A percentile compares a stretch with the other conserved stretches of the same genome.
Evolutionary conservation across 345 rosid genomes (phyloP).

Genomic region (Aegle marmelos): DNA sequence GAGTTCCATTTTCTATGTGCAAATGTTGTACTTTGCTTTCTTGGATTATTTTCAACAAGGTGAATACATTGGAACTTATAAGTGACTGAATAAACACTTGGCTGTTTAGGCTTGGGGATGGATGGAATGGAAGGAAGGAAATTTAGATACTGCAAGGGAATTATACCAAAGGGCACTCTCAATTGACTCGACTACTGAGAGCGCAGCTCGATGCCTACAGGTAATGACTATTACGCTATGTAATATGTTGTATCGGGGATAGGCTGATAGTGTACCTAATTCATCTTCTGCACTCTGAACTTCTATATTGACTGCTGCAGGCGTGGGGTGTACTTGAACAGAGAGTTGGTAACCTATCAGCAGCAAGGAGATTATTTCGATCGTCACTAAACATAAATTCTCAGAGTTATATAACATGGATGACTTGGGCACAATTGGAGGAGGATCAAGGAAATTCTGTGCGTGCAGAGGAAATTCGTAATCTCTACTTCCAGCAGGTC

Average conservation of each 20-base stretch:
- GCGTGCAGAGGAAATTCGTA: conserved; percentile 93
- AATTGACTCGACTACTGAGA: conserved; percentile 68
- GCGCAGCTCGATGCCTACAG: conserved; percentile 92
- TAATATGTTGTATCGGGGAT: background rate
- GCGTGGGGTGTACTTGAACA: conserved; percentile 99
- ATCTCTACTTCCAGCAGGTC: conserved; percentile 95
- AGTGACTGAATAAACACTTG: conserved; percentile 19
- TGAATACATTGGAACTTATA: background rate
- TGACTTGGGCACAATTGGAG: conserved; percentile 97
- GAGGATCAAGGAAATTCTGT: conserved; percentile 88
- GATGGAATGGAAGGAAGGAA: conserved; percentile 99
- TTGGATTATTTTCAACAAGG: background rate
- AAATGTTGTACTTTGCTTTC: background rate
- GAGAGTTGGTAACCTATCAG: conserved; percentile 78
- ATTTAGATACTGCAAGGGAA: conserved; percentile 68
- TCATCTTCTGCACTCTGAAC: background rate
- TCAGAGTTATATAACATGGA: conserved; percentile 94
- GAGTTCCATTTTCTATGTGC: background rate
- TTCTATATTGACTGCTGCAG: conserved; percentile 29
- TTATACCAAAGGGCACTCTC: conserved; percentile 77
- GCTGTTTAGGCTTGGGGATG: conserved; percentile 94
- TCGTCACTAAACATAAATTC: conserved; percentile 79
- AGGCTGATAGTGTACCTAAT: background rate
- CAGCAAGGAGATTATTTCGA: conserved; percentile 85
- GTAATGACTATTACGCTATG: conserved; percentile 30